Conservation (phyloP, 805 yeast genomes). For the Pichia sporocuriosa region DNA sequence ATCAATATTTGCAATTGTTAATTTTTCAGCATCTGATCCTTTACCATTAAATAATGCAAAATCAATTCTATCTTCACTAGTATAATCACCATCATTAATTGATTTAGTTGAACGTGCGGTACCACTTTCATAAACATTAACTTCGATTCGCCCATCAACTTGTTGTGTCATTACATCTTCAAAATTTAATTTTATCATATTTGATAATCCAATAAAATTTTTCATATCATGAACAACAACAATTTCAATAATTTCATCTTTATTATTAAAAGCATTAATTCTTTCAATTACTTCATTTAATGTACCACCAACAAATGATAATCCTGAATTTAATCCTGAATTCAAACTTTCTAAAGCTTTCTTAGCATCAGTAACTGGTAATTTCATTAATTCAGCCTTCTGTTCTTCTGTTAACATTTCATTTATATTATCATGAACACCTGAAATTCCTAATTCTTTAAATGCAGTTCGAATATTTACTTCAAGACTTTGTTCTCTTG, state of each 20-base stretch:
- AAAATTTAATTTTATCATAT: conserved; percentile 48
- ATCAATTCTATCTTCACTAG: conserved; percentile 30
- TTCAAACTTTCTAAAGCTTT: conserved; percentile 33
- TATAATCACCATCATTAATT: conserved; percentile 3
- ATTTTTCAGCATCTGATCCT: conserved; percentile 75
- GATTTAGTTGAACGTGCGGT: conserved; percentile 23
- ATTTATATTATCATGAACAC: conserved; percentile 29
- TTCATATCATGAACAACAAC: conserved; percentile 63
- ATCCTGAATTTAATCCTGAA: conserved; percentile 25
- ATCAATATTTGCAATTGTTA: conserved; percentile 82
- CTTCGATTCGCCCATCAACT: conserved; percentile 71
- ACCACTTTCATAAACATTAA: conserved; percentile 48
- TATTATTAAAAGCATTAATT: conserved; percentile 23
- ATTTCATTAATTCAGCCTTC: conserved; percentile 16
- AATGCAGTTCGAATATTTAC: conserved; percentile 32
- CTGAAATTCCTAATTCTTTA: conserved; percentile 36
- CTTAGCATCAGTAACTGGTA: conserved; percentile 28
- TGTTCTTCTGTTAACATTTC: conserved; percentile 28
- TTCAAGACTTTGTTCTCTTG: conserved; percentile 33
- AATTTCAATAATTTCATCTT: conserved; percentile 51
- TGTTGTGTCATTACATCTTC: conserved; percentile 56
- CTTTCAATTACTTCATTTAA: conserved; percentile 33
- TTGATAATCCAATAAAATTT: conserved; percentile 33
- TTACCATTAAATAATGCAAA: conserved; percentile 74
- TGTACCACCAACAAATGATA: conserved; percentile 24